Base-by-base conservation (phyloP, 78 protist genomes). In the Isochrysis galbana region DNA sequence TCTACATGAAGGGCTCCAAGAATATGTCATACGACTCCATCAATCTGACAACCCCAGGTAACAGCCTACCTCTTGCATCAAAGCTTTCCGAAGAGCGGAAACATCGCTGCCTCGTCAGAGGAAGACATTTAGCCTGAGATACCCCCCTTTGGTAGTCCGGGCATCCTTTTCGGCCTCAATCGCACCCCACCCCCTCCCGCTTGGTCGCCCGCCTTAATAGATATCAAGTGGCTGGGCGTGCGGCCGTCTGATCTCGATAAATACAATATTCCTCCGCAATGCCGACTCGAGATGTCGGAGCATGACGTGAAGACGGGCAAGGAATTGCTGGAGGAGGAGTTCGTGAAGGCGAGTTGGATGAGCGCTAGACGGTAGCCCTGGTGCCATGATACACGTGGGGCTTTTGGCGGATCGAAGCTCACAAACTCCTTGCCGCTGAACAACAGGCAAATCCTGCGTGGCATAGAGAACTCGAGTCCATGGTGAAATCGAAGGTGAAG, bases 191-290 rank as follows among this genome's bases (percentile, higher is more conserved):
- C n/a, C n/a, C n/a, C n/a, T n/a, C n/a, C n/a, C n/a, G n/a, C n/a
- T n/a, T n/a, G n/a, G n/a, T n/a, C n/a, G n/a, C n/a, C n/a, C n/a
- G n/a, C n/a, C n/a, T n/a, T n/a, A n/a, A n/a, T n/a, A n/a, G n/a
- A n/a, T n/a, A n/a, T n/a, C n/a, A 94, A 94, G 39, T 94, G 95
- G 95, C 95, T 96, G 19, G 97, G 97, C 22, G 94, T 96, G 38
- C 91, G 94, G 23, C 97, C 97, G 88, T 91, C 96, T 36, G 93
- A 78, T n/a, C 88, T 89, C 51, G 80, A 89, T n/a, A 89, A 89
- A 72, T 96, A 95, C 90, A 45, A 44, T 29, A 92, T 95, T 41
- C 97, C 95, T 34, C 29, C 51, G 84, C 48, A 77, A n/a, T 77
- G 84, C 80, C 47, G 61, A 39, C 94, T 95, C 25, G 87, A 70